Conservation (phyloP, 2,329 filamentous ascomycete species). For the Pseudocercospora macadamiae region DNA sequence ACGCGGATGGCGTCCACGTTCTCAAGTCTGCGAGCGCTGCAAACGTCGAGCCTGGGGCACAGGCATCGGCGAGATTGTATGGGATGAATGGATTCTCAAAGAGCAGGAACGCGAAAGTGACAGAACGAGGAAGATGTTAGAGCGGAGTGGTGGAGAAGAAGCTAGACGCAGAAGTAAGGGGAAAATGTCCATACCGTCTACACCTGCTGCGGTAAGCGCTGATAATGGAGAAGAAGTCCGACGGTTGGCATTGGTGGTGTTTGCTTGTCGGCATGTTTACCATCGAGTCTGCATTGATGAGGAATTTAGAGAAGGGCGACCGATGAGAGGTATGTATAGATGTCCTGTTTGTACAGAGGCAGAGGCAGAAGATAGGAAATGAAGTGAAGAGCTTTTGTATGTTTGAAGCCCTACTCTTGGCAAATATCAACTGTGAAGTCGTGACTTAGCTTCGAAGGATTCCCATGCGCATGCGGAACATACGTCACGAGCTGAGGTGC, state of each 20-base stretch:
- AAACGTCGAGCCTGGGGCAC: conserved; percentile 84
- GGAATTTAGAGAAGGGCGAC: conserved; percentile 26
- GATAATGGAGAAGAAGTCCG: conserved; percentile 47
- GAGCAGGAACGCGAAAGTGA: conserved; percentile 48
- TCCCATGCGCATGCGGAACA: no score
- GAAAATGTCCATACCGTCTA: conserved; percentile 47
- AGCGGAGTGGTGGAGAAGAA: conserved; percentile 40
- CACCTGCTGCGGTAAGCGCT: conserved; percentile 41
- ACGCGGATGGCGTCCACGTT: conserved; percentile 84
- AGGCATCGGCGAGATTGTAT: conserved; percentile 74
- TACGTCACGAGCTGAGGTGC: no score
- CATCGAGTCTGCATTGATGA: conserved; percentile 69
- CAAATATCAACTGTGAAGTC: no score
- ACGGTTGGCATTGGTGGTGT: conserved; percentile 59
- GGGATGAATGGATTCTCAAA: conserved; percentile 77
- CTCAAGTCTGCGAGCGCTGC: conserved; percentile 87
- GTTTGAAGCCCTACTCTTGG: no score
- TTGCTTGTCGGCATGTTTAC: conserved; percentile 72
- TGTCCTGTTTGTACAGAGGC: conserved; percentile 39
- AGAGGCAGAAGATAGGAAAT: neutral
- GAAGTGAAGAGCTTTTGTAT: no score
- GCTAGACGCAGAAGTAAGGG: conserved; percentile 58
- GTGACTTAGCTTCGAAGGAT: no score
- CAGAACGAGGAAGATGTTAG: conserved; percentile 46
- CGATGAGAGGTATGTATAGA: conserved; percentile 31